Base-by-base conservation (phyloP, 352 stramenopile genomes). In the Pythium coloratum region DNA sequence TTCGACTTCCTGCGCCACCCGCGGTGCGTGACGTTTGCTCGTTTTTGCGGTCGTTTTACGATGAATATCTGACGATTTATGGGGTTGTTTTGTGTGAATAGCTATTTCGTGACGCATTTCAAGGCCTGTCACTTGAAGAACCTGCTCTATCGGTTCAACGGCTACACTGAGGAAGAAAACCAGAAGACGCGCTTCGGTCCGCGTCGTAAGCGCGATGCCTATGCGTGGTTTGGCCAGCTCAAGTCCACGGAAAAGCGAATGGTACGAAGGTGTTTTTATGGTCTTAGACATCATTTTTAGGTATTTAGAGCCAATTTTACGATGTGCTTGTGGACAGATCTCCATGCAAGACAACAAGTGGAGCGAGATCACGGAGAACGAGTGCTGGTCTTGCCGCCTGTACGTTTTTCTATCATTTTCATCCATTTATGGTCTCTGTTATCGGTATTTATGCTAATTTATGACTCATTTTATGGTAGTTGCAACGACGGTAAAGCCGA, bases 221-320 rank as follows among this genome's bases (percentile, higher is more conserved):
- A 75, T 28, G 69, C 73, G 10, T 92, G 84, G 84, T 92, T 92
- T 55, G 71, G 74, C 13, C 84, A 91, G 72, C 76, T 92, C 64
- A 92, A 92, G 68, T 92, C 84, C n/a, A 92, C 84, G 18, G 84
- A 92, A 69, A 92, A 92, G 64, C 76, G 84, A 69, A 92, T 92
- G 84, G 82, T 86, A 64, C 32, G 20, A 24, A 24, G 54, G 14
- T 24, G 40, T 38, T 7, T 56, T 56, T 26, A 34, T 6, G 16
- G 26, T 55, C 18, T 55, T 34, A 24, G 20, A 24, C 20, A 24
- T 24, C 20, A 24, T 20, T 32, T 63, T 58, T 32, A 6, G 33
- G 8, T 30, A 28, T 69, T 42, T 24, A 24, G 20, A 24, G 20
- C 20, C 20, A 24, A 24, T 50, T 28, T 55, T 34, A 14, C n/a